Conservation (phyloP, 306 rosid species). For the Echinosophora koreensis region DNA sequence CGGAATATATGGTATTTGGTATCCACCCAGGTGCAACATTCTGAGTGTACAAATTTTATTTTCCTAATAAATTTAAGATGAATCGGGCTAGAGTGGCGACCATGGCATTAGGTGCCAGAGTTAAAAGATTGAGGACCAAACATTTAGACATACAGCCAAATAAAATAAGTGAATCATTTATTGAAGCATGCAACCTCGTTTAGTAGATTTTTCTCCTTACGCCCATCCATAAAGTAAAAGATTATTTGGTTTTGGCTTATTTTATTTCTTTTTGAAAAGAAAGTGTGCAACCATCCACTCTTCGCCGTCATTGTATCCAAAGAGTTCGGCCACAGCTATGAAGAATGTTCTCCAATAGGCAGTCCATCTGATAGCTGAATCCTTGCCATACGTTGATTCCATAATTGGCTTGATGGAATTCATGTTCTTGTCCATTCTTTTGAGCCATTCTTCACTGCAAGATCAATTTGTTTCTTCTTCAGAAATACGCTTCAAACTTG, state of each 20-base stretch:
- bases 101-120: background rate
- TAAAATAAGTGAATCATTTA: background rate
- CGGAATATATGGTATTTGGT: too few species aligned
- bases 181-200: slow-evolving; percentile 5
- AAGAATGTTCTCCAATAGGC: slow-evolving; percentile 96
- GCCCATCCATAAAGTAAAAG: slow-evolving; percentile 8
- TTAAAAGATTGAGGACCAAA: background rate
- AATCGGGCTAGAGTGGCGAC: background rate
- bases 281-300: slow-evolving; percentile 93
- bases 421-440: slow-evolving; percentile 76
- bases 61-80: background rate
- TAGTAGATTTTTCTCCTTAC: background rate
- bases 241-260: slow-evolving; percentile 2
- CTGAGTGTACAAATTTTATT: too few species aligned
- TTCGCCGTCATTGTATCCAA: slow-evolving; percentile 85
- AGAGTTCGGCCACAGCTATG: slow-evolving; percentile 88
- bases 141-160: too few species aligned
- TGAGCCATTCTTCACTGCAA: slow-evolving; percentile 97
- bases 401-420: slow-evolving; percentile 72
- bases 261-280: slow-evolving; percentile 77
- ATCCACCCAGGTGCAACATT: too few species aligned
- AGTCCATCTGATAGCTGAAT: slow-evolving; percentile 88
- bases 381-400: slow-evolving; percentile 87
- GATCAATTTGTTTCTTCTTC: slow-evolving; percentile 22
- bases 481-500: slow-evolving; percentile 13